phyloP scores from a whole-genome alignment of 768 basidiomycete species.

The Filobasidium wieringae region DNA sequence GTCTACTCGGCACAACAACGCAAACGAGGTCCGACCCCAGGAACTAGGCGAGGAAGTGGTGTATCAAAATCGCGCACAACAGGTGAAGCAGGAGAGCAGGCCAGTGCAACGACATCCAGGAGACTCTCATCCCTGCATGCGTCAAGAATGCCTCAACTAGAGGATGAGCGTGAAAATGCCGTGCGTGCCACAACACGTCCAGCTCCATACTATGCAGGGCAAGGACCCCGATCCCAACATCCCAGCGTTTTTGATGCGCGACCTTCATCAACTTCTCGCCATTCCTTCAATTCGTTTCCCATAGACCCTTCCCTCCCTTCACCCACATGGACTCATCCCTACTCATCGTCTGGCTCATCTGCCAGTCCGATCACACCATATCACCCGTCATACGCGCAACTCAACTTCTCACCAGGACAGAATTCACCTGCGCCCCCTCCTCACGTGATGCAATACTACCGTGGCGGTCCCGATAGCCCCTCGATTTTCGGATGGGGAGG shows the following conservation, averaged over 20 bases:
- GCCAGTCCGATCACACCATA: not conserved
- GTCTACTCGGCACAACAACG: constrained; percentile 32
- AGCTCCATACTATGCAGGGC: too few species aligned
- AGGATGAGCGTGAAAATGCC: too few species aligned
- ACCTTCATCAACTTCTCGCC: not conserved
- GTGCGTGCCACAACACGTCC: too few species aligned
- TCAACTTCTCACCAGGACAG: not conserved
- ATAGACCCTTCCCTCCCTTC: not conserved
- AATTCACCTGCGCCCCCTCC: not conserved
- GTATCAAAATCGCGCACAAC: not conserved
- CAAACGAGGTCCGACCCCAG: constrained; percentile 37
- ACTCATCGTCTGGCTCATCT: not conserved
- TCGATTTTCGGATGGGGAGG: not conserved
- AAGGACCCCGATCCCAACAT: too few species aligned
- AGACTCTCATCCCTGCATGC: too few species aligned
- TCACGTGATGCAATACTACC: not conserved
- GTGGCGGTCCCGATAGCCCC: not conserved
- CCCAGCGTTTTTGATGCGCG: not conserved
- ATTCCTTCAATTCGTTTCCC: not conserved
- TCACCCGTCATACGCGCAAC: not conserved
- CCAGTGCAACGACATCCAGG: too few species aligned
- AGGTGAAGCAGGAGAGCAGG: not conserved
- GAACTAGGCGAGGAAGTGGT: constrained; percentile 22
- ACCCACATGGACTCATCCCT: not conserved
- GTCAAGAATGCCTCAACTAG: too few species aligned